Conservation (phyloP, 306 rosid species). For the Arachis stenosperma region DNA sequence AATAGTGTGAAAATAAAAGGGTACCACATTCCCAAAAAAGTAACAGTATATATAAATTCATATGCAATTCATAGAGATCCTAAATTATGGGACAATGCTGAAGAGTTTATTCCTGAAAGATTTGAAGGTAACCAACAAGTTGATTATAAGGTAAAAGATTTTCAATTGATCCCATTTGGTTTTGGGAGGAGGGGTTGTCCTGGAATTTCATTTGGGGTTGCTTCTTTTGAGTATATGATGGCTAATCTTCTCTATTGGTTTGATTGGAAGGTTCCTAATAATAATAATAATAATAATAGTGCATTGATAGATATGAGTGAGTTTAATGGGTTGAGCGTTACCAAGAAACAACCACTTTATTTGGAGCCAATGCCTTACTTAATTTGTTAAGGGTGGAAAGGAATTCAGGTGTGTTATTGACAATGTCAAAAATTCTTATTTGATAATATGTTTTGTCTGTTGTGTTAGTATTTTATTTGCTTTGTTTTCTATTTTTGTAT, state of each 20-base stretch:
- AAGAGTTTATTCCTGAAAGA: constrained; percentile 1
- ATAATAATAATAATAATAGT: neutral
- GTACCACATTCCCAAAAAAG: neutral
- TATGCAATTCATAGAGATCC: neutral
- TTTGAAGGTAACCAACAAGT: neutral
- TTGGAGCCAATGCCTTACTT: neutral
- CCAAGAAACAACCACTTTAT: neutral
- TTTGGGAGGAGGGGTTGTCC: neutral
- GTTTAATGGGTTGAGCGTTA: neutral
- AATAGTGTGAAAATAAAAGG: neutral
- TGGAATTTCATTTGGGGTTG: neutral
- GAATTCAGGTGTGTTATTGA: too few species aligned
- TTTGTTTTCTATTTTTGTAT: too few species aligned
- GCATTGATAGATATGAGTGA: neutral
- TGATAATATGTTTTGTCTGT: too few species aligned
- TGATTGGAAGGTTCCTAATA: neutral
- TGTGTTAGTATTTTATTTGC: too few species aligned
- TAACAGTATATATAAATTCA: neutral
- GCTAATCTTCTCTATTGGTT: constrained; percentile 14
- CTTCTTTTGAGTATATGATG: neutral
- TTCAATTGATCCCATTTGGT: neutral
- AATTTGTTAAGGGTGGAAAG: too few species aligned
- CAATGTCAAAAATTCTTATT: too few species aligned
- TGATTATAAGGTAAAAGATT: neutral
- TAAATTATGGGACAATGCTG: neutral